Conservation (phyloP, 2,329 filamentous ascomycete species). For the Chaetomiaceae sp. region DNA sequence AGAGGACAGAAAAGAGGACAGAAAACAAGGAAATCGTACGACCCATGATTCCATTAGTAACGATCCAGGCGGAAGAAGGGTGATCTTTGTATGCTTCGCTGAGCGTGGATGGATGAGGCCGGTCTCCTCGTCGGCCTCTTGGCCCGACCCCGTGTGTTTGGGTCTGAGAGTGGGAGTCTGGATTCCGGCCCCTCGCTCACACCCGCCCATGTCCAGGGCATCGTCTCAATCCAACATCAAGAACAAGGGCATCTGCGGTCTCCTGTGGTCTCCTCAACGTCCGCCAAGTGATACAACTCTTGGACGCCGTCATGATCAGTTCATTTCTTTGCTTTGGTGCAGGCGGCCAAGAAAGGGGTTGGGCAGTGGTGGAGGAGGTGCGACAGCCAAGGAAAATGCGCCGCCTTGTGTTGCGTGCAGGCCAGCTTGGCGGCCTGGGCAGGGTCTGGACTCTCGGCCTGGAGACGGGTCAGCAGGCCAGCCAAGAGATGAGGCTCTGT, state of each 20-base stretch:
- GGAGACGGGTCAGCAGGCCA: background rate
- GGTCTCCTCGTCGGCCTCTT: constrained; percentile 2
- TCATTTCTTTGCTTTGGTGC: background rate
- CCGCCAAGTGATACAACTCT: background rate
- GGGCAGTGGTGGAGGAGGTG: background rate
- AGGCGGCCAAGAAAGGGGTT: constrained; percentile 6
- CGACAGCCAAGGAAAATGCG: constrained; percentile 9
- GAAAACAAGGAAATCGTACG: constrained; percentile 14
- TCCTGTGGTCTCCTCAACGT: background rate
- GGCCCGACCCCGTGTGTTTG: constrained; percentile 15
- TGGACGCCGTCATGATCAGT: background rate
- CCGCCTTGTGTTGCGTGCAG: constrained; percentile 3
- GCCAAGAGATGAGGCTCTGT: background rate
- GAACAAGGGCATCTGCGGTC: background rate
- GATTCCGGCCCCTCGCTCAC: background rate
- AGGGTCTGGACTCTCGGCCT: too few relatives aligned
- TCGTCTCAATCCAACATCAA: background rate
- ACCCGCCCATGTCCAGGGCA: background rate
- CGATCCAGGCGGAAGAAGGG: constrained; percentile 4
- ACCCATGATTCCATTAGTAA: constrained; percentile 5
- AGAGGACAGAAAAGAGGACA: too few relatives aligned
- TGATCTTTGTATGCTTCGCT: constrained; percentile 16
- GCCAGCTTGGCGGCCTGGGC: background rate
- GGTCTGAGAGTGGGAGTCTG: background rate
- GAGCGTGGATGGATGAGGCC: background rate